Evolutionary conservation across 768 basidiomycete species (phyloP).

Genomic region (Boletus insuetus): DNA sequence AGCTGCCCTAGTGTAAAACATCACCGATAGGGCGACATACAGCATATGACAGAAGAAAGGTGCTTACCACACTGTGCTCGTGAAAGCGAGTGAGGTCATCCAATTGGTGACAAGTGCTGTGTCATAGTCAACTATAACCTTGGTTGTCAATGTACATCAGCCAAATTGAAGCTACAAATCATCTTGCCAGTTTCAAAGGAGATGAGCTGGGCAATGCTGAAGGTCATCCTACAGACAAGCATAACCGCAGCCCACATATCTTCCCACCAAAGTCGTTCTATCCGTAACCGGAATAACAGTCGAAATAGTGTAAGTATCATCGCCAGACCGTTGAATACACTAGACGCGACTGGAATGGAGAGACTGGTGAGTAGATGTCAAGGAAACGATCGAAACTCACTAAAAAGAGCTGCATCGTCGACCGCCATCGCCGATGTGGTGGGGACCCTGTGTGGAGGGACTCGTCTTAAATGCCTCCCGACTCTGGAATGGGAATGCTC

Average conservation of each 20-base stretch:
- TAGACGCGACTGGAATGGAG: constrained; percentile 3
- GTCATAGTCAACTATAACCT: background rate
- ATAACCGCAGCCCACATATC: constrained; percentile 20
- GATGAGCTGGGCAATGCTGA: background rate
- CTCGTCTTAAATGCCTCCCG: background rate
- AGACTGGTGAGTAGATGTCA: background rate
- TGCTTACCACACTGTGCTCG: background rate
- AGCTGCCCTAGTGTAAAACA: background rate
- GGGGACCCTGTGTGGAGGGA: background rate
- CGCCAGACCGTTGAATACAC: constrained; percentile 1
- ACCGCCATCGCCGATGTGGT: background rate
- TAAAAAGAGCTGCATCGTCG: background rate
- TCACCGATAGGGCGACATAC: background rate
- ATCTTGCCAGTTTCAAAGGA: background rate
- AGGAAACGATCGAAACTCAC: background rate
- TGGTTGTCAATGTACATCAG: background rate
- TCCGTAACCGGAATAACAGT: constrained; percentile 9
- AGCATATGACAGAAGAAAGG: background rate
- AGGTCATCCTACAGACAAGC: background rate
- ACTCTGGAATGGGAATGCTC: background rate
- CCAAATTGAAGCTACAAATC: background rate
- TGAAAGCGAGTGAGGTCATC: background rate
- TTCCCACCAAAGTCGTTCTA: constrained; percentile 25
- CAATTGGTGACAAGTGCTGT: background rate
- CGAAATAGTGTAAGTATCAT: constrained; percentile 13